These are phyloP conservation scores for Candida multigemmis DNA, from an alignment of 805 yeast genomes.

Conservation along the genomic window DNA sequence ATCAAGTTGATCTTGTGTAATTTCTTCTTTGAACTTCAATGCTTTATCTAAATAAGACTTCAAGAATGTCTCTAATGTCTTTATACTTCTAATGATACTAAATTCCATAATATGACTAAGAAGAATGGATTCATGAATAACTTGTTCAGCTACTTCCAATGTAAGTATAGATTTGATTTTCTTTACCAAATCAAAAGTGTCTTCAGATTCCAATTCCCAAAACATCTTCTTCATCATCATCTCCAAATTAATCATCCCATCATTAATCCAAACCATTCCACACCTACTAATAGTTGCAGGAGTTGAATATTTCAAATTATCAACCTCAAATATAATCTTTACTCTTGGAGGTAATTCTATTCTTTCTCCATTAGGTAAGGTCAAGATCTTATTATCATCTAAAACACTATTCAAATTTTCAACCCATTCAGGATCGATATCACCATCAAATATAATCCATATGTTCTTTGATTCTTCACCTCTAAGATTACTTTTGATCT, in stretches of 20 bases:
- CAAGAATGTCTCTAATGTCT: conserved; percentile 32
- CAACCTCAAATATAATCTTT: conserved; percentile 69
- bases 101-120: conserved; percentile 47
- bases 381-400: conserved; percentile 76
- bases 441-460: conserved; percentile 89
- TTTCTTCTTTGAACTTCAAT: conserved; percentile 5
- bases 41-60: conserved; percentile 20
- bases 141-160: neutral
- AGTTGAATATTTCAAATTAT: conserved; percentile 56
- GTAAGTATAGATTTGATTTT: conserved; percentile 1
- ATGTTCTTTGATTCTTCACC: conserved; percentile 48
- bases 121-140: conserved; percentile 1
- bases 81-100: conserved; percentile 22
- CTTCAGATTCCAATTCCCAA: neutral
- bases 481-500: conserved; percentile 41
- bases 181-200: conserved; percentile 2
- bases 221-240: conserved; percentile 1
- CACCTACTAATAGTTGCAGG: conserved; percentile 92
- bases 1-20: no score
- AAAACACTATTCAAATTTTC: conserved; percentile 84
- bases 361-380: conserved; percentile 88
- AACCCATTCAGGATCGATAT: conserved; percentile 89
- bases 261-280: conserved; percentile 75
- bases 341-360: conserved; percentile 56
- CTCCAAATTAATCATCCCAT: conserved; percentile 1